phyloP scores from a whole-genome alignment of 1,139 yeast species.

The Candida sp. region DNA sequence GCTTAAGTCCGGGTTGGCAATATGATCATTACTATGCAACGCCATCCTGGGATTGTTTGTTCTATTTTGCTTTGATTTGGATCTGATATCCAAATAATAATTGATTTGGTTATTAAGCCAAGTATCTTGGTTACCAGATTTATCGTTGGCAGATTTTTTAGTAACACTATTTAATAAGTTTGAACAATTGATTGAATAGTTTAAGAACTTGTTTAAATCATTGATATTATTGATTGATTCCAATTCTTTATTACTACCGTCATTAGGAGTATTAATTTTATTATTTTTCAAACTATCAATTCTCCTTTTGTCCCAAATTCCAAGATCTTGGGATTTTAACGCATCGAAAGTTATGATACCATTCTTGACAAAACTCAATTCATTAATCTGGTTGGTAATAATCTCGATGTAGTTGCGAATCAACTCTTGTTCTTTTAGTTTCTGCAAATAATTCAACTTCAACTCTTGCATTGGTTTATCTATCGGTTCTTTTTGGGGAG shows the following conservation, averaged over 20 bases:
- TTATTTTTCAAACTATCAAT: slow-evolving; percentile 5
- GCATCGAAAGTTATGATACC: slow-evolving; percentile 48
- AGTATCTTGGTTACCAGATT: slow-evolving; percentile 7
- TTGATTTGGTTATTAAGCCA: slow-evolving; percentile 32
- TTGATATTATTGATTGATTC: slow-evolving; percentile 39
- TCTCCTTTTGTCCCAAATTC: slow-evolving; percentile 3
- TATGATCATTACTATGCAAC: neutral
- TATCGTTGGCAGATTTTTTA: slow-evolving; percentile 16
- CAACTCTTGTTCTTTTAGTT: slow-evolving; percentile 43
- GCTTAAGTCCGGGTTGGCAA: neutral
- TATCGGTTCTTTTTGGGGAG: slow-evolving; percentile 11
- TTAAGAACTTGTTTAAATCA: slow-evolving; percentile 41
- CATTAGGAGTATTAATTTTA: neutral
- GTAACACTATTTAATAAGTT: slow-evolving; percentile 41
- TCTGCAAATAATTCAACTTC: slow-evolving; percentile 32
- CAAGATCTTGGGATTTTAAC: slow-evolving; percentile 17
- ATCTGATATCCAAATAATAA: slow-evolving; percentile 27
- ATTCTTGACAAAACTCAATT: slow-evolving; percentile 42
- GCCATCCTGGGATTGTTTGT: neutral
- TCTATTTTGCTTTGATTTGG: slow-evolving; percentile 17
- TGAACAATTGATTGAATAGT: slow-evolving; percentile 37
- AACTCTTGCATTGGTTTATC: slow-evolving; percentile 18
- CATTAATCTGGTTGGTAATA: slow-evolving; percentile 43
- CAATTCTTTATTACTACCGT: slow-evolving; percentile 20
- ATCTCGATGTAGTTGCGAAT: slow-evolving; percentile 44